Evolutionary conservation across 2,329 filamentous ascomycete genomes (phyloP), one percentile per base, ranked within the genome.

Genomic region (Aspergillus japonicus): DNA sequence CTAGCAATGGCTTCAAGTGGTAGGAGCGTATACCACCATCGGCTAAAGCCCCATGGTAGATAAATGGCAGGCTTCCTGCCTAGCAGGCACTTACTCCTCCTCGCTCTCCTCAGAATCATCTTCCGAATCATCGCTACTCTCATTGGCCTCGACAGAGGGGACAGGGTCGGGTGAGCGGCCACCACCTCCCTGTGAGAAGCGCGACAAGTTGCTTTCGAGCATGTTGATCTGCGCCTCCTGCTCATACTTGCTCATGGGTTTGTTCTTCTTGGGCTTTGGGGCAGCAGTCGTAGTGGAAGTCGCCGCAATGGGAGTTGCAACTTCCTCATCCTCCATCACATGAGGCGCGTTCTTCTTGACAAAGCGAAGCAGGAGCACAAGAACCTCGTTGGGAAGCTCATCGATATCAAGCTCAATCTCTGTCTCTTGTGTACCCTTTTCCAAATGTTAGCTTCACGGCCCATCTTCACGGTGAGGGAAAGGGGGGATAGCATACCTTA

Each of bases 201-300:
- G 76, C 33, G 77, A 79, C 19, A 81, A 71, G 49, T 77, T 80
- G 64, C 75, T 78, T 64, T 78, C 73, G 33, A 82, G 73, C 66
- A 78, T 78, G 54, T 79, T 78, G 62, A 82, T 82, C 62, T 80
- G 78, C 39, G 77, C 78, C 63, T 82, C 80, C 66, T 82, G 80
- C 64, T 82, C 79, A 53, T 74, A 75, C 65, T 81, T 81, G 70
- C 77, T 81, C 80, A 82, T 82, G 1, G 80, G 79, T 69, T 82
- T 82, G 66, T 80, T 81, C 69, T 82, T 82, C 71, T 81, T 82
- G 2, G 76, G 73, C 65, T 80, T 81, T 3, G 77, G 67, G 19
- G 74, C 70, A 3, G 74, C 71, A 19, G 75, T 65, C n/a, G 74
- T 70, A 4, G 74, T 70, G n/a, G 75, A 65, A 21, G 68, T 71